Evolutionary conservation across 2,329 filamentous ascomycete genomes (phyloP).

Genomic region (Fusarium chaquense): DNA sequence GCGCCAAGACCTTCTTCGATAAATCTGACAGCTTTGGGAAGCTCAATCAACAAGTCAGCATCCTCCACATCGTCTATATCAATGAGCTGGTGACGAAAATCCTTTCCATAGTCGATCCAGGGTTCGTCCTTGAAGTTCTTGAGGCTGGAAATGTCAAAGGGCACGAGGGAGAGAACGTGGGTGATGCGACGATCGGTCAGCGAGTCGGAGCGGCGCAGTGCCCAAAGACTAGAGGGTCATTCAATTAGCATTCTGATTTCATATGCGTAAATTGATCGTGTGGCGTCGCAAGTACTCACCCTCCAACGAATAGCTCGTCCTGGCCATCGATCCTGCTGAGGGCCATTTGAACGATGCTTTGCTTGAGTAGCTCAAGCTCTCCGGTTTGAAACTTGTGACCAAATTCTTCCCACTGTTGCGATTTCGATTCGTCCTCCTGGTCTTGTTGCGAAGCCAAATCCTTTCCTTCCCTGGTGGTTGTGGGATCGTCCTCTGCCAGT

Average conservation of each 20-base stretch:
- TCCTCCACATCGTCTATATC: conserved; percentile 93
- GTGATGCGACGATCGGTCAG: conserved; percentile 82
- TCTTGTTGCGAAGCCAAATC: not conserved
- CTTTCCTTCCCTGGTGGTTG: conserved; percentile 2
- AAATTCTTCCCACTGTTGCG: conserved; percentile 44
- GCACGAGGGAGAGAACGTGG: conserved; percentile 87
- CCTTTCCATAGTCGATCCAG: conserved; percentile 63
- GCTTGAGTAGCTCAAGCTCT: conserved; percentile 48
- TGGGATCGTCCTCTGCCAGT: conserved; percentile 26
- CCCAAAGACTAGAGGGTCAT: conserved; percentile 71
- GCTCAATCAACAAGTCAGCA: conserved; percentile 84
- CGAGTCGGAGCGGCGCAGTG: conserved; percentile 76
- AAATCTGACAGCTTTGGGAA: conserved; percentile 82
- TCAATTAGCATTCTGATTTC: conserved; percentile 20
- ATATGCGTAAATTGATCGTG: not conserved
- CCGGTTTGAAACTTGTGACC: conserved; percentile 39
- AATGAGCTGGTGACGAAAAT: conserved; percentile 79
- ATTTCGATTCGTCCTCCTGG: conserved; percentile 22
- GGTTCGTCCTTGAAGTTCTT: conserved; percentile 63
- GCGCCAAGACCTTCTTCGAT: conserved; percentile 78
- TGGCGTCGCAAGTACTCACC: conserved; percentile 49
- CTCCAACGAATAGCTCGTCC: conserved; percentile 57
- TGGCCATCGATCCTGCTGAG: conserved; percentile 57
- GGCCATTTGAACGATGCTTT: conserved; percentile 55
- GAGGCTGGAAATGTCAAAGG: conserved; percentile 58